Evolutionary conservation across 139 green algal species (phyloP), one percentile per base, ranked within the genome.

Genomic region (Diplosphaera chodatii): DNA sequence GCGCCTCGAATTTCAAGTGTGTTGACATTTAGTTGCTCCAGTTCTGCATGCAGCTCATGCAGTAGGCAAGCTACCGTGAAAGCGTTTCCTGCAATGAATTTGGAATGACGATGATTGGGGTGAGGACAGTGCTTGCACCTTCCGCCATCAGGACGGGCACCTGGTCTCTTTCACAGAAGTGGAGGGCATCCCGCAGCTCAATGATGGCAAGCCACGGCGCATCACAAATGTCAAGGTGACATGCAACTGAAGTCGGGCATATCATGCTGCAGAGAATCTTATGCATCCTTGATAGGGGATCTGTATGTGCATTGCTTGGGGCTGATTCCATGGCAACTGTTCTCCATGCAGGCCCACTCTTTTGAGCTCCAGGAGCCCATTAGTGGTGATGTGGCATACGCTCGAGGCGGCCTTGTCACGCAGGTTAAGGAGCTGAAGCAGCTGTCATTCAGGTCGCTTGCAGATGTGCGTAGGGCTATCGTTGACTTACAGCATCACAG

Each of bases 291-390:
- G n/a, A n/a, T n/a, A n/a, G n/a, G n/a, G n/a, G n/a, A n/a, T n/a
- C n/a, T n/a, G n/a, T n/a, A n/a, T n/a, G n/a, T n/a, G n/a, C n/a
- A n/a, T n/a, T n/a, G n/a, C n/a, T n/a, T n/a, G n/a, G n/a, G n/a
- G n/a, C n/a, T n/a, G n/a, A n/a, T n/a, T n/a, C n/a, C n/a, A n/a
- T n/a, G n/a, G n/a, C n/a, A n/a, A n/a, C n/a, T n/a, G n/a, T n/a
- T 48, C 28, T 13, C 21, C n/a, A 31, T 72, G 31, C 72, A 91
- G 84, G 71, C 90, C 1, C 89, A 97, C 78, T 96, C 91, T 2
- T 98, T 99, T 75, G 76, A 96, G 79, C 73, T 99, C 27, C 94
- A 97, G 30, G 71, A 92, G 30, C 93, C 98, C 84, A 96, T 93
- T 8, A 86, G 72, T 4, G 63, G 22, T 1, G 97, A 80, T 32